phyloP scores from a whole-genome alignment of 2,329 filamentous ascomycete species.

The Fusarium napiforme region DNA sequence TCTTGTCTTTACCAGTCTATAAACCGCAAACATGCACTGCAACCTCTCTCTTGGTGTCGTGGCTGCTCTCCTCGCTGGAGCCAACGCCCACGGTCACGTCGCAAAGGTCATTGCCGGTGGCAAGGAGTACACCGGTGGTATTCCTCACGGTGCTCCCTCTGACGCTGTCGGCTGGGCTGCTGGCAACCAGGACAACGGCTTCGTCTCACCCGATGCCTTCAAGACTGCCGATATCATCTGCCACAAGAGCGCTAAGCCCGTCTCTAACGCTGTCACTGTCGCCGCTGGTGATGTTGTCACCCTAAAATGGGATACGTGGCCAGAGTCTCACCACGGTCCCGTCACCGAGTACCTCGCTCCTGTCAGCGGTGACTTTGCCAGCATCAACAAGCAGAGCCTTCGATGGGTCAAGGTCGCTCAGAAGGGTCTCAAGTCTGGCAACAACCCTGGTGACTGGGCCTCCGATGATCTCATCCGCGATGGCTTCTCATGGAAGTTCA shows the following conservation, averaged over 20 bases:
- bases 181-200: conserved; percentile 54
- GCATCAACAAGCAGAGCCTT: conserved; percentile 61
- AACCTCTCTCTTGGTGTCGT: conserved; percentile 27
- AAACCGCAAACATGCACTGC: conserved; percentile 19
- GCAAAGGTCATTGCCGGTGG: conserved; percentile 40
- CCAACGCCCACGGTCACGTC: conserved; percentile 47
- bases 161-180: conserved; percentile 52
- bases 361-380: conserved; percentile 61
- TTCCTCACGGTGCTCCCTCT: conserved; percentile 42
- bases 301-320: conserved; percentile 74
- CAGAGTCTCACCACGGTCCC: conserved; percentile 70
- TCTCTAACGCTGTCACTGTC: conserved; percentile 55
- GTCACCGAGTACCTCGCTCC: conserved; percentile 70
- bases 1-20: neutral
- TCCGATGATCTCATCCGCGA: conserved; percentile 62
- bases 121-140: conserved; percentile 47
- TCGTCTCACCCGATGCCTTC: conserved; percentile 57
- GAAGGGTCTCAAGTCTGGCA: conserved; percentile 60
- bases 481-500: conserved; percentile 58
- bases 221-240: conserved; percentile 59
- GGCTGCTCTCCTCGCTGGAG: conserved; percentile 41
- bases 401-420: conserved; percentile 70
- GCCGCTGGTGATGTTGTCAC: conserved; percentile 68
- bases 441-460: conserved; percentile 63
- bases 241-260: conserved; percentile 56